These are phyloP conservation scores for Acer yangbiense DNA, from an alignment of 345 rosid species.

Conservation along the genomic window DNA sequence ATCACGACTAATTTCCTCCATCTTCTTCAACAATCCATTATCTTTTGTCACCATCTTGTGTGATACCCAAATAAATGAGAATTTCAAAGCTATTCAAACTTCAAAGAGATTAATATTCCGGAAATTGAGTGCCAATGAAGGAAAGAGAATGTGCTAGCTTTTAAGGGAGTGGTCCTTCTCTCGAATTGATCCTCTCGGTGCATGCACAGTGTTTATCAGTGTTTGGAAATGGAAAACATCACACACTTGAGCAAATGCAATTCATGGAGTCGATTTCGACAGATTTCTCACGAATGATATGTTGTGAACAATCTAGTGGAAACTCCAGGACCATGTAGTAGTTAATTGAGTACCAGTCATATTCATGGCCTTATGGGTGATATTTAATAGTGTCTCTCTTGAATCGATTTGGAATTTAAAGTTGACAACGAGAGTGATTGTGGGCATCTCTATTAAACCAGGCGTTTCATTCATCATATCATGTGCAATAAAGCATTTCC, in stretches of 20 bases:
- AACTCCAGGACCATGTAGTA: not conserved
- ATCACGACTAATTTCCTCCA: not conserved
- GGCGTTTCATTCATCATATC: not conserved
- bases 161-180: not conserved
- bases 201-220: not conserved
- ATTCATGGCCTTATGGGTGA: not conserved
- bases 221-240: not conserved
- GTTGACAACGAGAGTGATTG: not conserved
- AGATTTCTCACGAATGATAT: not conserved
- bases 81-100: not conserved
- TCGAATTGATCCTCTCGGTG: constrained; percentile 27
- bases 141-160: constrained; percentile 32
- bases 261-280: not conserved
- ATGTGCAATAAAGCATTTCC: not conserved
- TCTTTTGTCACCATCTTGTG: not conserved
- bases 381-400: not conserved
- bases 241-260: not conserved
- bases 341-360: not conserved
- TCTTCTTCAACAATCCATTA: not conserved
- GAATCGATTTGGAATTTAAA: not conserved
- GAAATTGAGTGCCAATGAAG: constrained; percentile 34
- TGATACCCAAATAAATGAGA: not conserved
- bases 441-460: not conserved
- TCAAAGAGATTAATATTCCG: not conserved
- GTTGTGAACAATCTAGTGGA: not conserved